These are phyloP conservation scores for Calocera cornea DNA, from an alignment of 768 basidiomycete genomes.

Conservation along the genomic window DNA sequence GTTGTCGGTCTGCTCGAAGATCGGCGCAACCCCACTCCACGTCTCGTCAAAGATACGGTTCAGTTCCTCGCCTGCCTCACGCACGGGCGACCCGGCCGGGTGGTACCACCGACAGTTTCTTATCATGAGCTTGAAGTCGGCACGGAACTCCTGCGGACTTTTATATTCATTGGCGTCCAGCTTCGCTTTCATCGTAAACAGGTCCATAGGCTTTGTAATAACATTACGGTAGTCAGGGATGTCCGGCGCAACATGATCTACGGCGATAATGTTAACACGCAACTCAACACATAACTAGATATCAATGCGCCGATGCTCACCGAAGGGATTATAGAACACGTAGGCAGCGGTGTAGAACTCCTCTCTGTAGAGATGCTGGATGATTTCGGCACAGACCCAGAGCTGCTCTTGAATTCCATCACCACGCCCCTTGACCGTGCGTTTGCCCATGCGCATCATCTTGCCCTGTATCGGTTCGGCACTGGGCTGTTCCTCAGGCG, in stretches of 20 bases:
- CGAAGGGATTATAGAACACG: slow-evolving; percentile 90
- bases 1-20: no score
- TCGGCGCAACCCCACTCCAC: no score
- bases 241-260: slow-evolving; percentile 65
- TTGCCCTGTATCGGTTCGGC: slow-evolving; percentile 35
- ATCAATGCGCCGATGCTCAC: slow-evolving; percentile 46
- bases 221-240: slow-evolving; percentile 77
- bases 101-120: slow-evolving; percentile 90
- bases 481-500: slow-evolving; percentile 80
- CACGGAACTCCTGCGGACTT: slow-evolving; percentile 63
- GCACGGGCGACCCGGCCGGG: slow-evolving; percentile 72
- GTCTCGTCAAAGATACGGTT: slow-evolving; percentile 84
- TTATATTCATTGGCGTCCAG: slow-evolving; percentile 64
- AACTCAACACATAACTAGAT: background rate
- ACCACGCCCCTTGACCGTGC: slow-evolving; percentile 42
- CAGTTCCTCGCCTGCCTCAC: slow-evolving; percentile 73
- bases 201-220: slow-evolving; percentile 91
- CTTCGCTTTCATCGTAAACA: slow-evolving; percentile 76
- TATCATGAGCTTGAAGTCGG: slow-evolving; percentile 90
- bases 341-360: slow-evolving; percentile 56
- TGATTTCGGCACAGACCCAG: slow-evolving; percentile 61
- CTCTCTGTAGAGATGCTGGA: slow-evolving; percentile 66
- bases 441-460: slow-evolving; percentile 47
- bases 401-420: slow-evolving; percentile 70
- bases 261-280: slow-evolving; percentile 7